A percentile compares a stretch with the other conserved stretches of the same genome.
Evolutionary conservation across 306 rosid genomes (phyloP).

Genomic region (Gleditsia sinensis): DNA sequence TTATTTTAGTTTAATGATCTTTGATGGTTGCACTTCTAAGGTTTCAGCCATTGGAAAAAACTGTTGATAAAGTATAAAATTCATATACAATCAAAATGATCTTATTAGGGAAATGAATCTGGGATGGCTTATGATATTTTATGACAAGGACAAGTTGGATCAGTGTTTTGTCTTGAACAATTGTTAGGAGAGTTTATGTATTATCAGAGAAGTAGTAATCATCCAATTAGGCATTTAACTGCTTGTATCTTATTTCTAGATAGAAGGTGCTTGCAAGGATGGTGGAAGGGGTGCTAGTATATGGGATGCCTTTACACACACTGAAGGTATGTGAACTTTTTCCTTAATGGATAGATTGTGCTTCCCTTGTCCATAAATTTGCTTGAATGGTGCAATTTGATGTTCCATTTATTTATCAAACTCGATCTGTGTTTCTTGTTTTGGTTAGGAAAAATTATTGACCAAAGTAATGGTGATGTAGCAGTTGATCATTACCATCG

Average conservation of each 20-base stretch:
- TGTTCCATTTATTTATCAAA: background rate
- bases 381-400: background rate
- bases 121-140: background rate
- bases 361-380: slow-evolving; percentile 15
- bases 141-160: slow-evolving; percentile 5
- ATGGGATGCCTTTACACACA: slow-evolving; percentile 89
- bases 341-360: slow-evolving; percentile 5
- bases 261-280: slow-evolving; percentile 81
- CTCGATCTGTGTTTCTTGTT: slow-evolving; percentile 29
- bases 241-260: slow-evolving; percentile 51
- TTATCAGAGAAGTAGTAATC: slow-evolving; percentile 3
- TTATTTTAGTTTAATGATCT: background rate
- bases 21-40: slow-evolving; percentile 1
- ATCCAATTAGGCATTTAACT: slow-evolving; percentile 9
- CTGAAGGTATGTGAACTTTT: slow-evolving; percentile 49
- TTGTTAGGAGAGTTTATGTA: slow-evolving; percentile 11
- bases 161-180: background rate
- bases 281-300: slow-evolving; percentile 88
- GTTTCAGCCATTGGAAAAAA: background rate
- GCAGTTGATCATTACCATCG: slow-evolving; percentile 94
- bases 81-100: background rate
- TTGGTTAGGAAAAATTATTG: slow-evolving; percentile 65
- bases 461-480: slow-evolving; percentile 79
- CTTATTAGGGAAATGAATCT: background rate
- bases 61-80: slow-evolving; percentile 1